Conservation (phyloP, 148 eudicot species). For the Rhododendron simsii region DNA sequence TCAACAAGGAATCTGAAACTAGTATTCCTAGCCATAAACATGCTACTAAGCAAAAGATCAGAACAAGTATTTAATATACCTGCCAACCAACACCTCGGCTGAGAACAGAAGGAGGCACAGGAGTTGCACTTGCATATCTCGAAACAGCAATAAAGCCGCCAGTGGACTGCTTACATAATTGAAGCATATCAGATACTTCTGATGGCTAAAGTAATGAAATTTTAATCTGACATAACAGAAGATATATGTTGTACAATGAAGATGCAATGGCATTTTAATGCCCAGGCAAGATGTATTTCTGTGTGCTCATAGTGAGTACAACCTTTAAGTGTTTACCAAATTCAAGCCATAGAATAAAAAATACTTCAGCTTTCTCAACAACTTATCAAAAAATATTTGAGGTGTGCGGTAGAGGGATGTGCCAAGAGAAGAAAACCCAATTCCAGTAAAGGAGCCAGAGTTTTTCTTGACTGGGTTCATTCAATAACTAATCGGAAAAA, state of each 20-base stretch:
- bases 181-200: constrained; percentile 2
- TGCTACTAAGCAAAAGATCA: neutral
- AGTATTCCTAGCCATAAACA: neutral
- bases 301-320: neutral
- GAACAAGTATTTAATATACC: constrained; percentile 36
- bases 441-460: neutral
- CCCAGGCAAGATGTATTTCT: neutral
- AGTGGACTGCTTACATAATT: constrained; percentile 60
- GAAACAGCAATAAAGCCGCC: constrained; percentile 93
- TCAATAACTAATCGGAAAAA: neutral
- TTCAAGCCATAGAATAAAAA: neutral
- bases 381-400: neutral
- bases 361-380: neutral
- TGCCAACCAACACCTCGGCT: constrained; percentile 99
- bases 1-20: neutral
- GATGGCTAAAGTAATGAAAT: neutral
- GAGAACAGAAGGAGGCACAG: constrained; percentile 87
- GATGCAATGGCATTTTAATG: neutral
- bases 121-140: constrained; percentile 94
- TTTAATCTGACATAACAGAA: neutral
- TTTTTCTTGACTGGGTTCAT: neutral
- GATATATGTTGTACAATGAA: neutral
- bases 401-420: neutral
- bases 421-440: neutral
- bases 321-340: neutral